Percentiles rank a stretch among this genome's conserved stretches.
phyloP scores from a whole-genome alignment of 495 filamentous ascomycete genomes.

The Lentithecium fluviatile region DNA sequence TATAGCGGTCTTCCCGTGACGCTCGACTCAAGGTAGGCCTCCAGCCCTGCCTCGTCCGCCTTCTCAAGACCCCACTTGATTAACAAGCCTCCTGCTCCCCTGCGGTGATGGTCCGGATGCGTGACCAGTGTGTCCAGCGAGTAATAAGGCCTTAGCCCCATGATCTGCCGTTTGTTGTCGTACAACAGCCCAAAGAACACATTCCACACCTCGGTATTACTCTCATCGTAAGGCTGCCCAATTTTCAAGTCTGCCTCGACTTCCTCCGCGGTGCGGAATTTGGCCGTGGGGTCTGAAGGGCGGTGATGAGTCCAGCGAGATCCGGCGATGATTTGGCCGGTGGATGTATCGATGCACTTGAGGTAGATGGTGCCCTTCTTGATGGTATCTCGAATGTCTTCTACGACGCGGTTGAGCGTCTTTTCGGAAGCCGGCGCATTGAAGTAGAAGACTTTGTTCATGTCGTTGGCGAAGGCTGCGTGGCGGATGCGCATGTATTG shows the following conservation, averaged over 20 bases:
- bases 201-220: not conserved
- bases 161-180: not conserved
- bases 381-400: not conserved
- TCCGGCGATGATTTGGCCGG: constrained; percentile 5
- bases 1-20: constrained; percentile 16
- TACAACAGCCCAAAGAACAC: not conserved
- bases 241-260: not conserved
- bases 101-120: constrained; percentile 3
- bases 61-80: constrained; percentile 14
- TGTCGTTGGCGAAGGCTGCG: constrained; percentile 21
- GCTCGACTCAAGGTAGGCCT: constrained; percentile 17
- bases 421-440: constrained; percentile 8
- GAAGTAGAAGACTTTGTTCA: constrained; percentile 28
- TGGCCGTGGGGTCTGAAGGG: not conserved
- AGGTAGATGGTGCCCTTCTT: constrained; percentile 4
- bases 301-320: constrained; percentile 8
- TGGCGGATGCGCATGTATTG: constrained; percentile 21
- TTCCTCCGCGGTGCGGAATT: not conserved
- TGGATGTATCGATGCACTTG: constrained; percentile 2
- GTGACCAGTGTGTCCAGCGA: constrained; percentile 20
- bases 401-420: constrained; percentile 1
- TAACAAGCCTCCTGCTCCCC: constrained; percentile 13
- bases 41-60: constrained; percentile 16
- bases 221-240: constrained; percentile 6
- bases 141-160: constrained; percentile 10